Base-by-base conservation (phyloP, 164 flowering plant species). In the Vitis labrusca region DNA sequence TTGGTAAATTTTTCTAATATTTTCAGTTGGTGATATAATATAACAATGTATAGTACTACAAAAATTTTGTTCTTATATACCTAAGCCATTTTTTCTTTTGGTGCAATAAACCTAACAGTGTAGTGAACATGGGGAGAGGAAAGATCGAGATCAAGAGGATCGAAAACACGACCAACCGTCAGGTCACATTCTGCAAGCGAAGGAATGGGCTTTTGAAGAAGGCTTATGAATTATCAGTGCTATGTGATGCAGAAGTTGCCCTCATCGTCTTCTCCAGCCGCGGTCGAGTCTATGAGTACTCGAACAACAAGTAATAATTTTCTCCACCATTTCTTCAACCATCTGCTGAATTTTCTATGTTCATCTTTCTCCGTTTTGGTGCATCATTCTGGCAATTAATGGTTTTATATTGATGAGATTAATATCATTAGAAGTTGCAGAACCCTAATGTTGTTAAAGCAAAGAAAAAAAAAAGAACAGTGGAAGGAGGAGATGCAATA, bases 131-230 rank as follows among this genome's bases (percentile, higher is more conserved):
- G 84, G 84, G 84, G 49, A 79, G 85, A 70, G 85, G 85, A 66
- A 82, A 82, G 79, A 82, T 82, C 13, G 85, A 82, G 71, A 82
- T 82, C 62, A 82, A 82, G 77, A 79, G 81, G 79, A 82, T 82
- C 10, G 85, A 82, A 71, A 82, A 82, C 82, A 73, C 80, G 0
- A 82, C 85, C 2, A 82, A 79, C 27, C 78, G 85, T 16, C 85
- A 82, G 64, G 85, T 82, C 29, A 82, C 85, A 50, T 82, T 82
- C 66, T 82, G 85, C 81, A 82, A 82, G 76, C 47, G 85, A 6
- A 76, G 85, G 30, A 82, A 82, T 65, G 85, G 85, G 29, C 71
- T 82, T 6, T 14, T 82, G 74, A 82, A 82, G 79, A 82, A 82
- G 71, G 85, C 85, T 61, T 82, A 82, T 71, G 85, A 82, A 63